Conservation (phyloP, 371 early-diverging fungal species). For the Mucor piriformis region DNA sequence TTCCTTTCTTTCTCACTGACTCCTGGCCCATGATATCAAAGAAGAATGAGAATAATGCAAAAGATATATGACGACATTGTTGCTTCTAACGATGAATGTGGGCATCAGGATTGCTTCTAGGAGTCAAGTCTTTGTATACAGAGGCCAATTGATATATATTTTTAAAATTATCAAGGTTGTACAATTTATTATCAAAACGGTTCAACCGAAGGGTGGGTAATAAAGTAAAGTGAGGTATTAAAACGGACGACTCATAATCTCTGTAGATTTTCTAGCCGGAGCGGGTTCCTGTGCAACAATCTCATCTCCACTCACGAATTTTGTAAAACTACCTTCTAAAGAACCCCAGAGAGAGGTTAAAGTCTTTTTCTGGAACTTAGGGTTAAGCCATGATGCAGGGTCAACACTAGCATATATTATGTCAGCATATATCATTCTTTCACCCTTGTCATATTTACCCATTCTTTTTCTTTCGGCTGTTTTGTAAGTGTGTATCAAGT, state of each 20-base stretch:
- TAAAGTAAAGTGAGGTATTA: no score
- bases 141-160: no score
- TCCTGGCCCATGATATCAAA: no score
- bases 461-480: constrained; percentile 42
- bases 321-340: constrained; percentile 73
- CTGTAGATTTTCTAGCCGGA: constrained; percentile 46
- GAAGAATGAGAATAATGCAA: no score
- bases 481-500: constrained; percentile 51
- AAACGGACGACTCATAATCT: constrained; percentile 38
- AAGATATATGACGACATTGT: no score
- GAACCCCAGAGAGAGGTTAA: constrained; percentile 70
- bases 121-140: no score
- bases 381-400: constrained; percentile 56
- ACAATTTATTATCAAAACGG: no score
- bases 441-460: constrained; percentile 25
- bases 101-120: no score
- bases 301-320: constrained; percentile 71
- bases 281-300: constrained; percentile 41
- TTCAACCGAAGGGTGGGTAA: no score
- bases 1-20: no score
- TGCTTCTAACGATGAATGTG: no score
- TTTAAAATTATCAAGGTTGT: no score
- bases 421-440: not conserved
- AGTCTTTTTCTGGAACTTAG: constrained; percentile 63
- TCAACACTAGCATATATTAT: constrained; percentile 25